phyloP scores from a whole-genome alignment of 2,329 filamentous ascomycete species.

The Cordyceps pruinosa region DNA sequence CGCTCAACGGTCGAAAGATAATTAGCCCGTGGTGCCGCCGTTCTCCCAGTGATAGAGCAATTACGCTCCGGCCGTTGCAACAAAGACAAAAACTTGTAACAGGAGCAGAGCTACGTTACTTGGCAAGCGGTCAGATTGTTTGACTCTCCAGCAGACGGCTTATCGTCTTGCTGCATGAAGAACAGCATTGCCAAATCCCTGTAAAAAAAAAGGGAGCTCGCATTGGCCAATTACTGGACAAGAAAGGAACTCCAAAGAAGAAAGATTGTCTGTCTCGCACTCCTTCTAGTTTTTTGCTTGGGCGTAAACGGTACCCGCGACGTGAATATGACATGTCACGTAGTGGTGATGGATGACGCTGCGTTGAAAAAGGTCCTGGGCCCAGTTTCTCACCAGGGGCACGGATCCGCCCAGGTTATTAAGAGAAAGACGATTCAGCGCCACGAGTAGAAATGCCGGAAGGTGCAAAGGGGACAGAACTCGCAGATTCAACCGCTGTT shows the following conservation, averaged over 20 bases:
- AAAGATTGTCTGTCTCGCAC: not conserved
- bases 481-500: not conserved
- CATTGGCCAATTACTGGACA: not conserved
- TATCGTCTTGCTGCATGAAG: not conserved
- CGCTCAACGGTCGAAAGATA: not conserved
- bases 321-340: slow-evolving; percentile 4
- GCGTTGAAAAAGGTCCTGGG: not conserved
- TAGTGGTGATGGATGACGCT: slow-evolving; percentile 8
- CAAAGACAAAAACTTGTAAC: not conserved
- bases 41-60: not conserved
- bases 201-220: not conserved
- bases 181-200: not conserved
- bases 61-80: not conserved
- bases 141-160: not conserved
- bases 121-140: not conserved
- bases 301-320: not conserved
- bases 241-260: not conserved
- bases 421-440: not conserved
- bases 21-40: not conserved
- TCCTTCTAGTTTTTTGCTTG: not conserved
- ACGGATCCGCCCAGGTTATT: not conserved
- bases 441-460: not conserved
- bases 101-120: not conserved
- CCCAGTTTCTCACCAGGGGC: not conserved
- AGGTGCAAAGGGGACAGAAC: not conserved